Conservation (phyloP, 2,329 filamentous ascomycete species). For the Dactylonectria macrodidyma region DNA sequence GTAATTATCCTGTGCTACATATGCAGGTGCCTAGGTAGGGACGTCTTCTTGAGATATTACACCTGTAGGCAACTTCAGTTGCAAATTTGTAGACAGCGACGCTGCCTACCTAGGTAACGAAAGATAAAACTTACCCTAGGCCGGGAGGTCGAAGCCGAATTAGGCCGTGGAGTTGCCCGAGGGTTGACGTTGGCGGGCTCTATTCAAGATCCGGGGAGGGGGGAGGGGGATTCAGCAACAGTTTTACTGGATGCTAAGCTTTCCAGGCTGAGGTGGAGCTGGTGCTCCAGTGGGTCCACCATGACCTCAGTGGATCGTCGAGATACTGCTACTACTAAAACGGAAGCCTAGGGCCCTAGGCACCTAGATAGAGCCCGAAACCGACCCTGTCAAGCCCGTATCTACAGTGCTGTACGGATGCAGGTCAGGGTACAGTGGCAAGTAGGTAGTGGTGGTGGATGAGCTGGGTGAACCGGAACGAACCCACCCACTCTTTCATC, state of each 20-base stretch:
- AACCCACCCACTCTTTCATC: not conserved
- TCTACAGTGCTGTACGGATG: no score
- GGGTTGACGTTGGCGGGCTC: constrained; percentile 26
- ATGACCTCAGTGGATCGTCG: constrained; percentile 17
- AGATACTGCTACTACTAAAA: constrained; percentile 7
- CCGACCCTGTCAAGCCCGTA: no score
- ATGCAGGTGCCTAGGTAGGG: no score
- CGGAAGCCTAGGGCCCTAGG: not conserved
- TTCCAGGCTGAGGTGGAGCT: constrained; percentile 25
- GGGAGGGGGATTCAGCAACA: not conserved
- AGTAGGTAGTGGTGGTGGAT: no score
- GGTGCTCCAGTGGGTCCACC: constrained; percentile 17
- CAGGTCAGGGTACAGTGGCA: no score
- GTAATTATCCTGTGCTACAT: no score
- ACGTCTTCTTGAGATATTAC: no score
- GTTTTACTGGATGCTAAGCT: constrained; percentile 24
- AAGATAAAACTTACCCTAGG: not conserved
- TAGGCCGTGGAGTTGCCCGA: constrained; percentile 16
- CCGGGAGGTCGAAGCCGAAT: not conserved
- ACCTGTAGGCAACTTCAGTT: no score
- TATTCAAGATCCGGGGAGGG: not conserved
- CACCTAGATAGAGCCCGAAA: not conserved
- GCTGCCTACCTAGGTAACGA: not conserved
- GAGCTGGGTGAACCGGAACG: not conserved
- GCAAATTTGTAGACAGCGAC: no score